phyloP scores from a whole-genome alignment of 2,329 filamentous ascomycete genomes.

The Fusarium lateritium region DNA sequence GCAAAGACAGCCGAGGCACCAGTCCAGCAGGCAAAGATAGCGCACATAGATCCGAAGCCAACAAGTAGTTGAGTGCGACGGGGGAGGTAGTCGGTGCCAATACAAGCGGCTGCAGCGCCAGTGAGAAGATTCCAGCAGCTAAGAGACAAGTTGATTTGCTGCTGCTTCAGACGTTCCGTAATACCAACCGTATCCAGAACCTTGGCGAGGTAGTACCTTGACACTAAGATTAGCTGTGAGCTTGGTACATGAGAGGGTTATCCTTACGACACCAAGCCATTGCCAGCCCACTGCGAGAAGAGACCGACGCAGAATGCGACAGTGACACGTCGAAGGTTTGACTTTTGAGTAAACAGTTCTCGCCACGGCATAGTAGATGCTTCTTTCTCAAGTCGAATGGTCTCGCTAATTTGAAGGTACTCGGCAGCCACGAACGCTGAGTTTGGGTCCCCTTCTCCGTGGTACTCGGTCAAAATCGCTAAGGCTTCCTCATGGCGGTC shows the following conservation, averaged over 20 bases:
- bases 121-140: constrained; percentile 53
- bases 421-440: constrained; percentile 34
- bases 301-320: constrained; percentile 32
- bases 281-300: constrained; percentile 38
- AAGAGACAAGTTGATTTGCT: constrained; percentile 41
- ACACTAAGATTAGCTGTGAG: not conserved
- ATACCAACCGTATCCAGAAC: constrained; percentile 36
- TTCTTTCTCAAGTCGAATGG: constrained; percentile 38
- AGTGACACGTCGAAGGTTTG: constrained; percentile 52
- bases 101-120: not conserved
- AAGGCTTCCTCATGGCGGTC: constrained; percentile 40
- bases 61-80: constrained; percentile 50
- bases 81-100: not conserved
- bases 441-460: constrained; percentile 30
- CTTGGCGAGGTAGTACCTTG: constrained; percentile 27
- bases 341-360: constrained; percentile 45
- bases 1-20: constrained; percentile 48
- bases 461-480: constrained; percentile 35
- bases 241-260: not conserved
- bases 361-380: constrained; percentile 29
- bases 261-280: constrained; percentile 23
- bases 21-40: constrained; percentile 48
- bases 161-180: constrained; percentile 55
- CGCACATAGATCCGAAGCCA: constrained; percentile 44
- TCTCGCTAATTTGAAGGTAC: constrained; percentile 37